Evolutionary conservation across 495 filamentous ascomycete genomes (phyloP).

Genomic region (Xylaria sp.): DNA sequence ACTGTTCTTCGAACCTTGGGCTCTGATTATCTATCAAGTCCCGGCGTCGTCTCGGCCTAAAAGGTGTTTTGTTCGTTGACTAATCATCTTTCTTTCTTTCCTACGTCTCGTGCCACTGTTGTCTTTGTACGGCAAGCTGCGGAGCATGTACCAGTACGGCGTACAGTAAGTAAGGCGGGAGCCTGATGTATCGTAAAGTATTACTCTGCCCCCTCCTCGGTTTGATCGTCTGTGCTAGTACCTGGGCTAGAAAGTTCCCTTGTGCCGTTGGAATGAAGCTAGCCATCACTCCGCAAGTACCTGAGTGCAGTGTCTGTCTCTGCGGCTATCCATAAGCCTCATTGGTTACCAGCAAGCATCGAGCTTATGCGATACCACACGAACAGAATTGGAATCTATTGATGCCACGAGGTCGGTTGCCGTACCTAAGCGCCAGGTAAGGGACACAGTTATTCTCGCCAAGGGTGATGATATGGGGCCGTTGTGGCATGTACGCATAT

Average conservation of each 20-base stretch:
- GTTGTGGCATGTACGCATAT: neutral
- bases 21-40: neutral
- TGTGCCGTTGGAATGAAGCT: constrained; percentile 25
- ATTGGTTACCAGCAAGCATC: constrained; percentile 18
- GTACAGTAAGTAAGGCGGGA: neutral
- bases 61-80: neutral
- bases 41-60: neutral
- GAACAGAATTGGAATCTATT: neutral
- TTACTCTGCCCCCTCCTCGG: neutral
- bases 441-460: neutral
- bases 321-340: constrained; percentile 5
- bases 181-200: neutral
- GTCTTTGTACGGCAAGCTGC: neutral
- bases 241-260: constrained; percentile 18
- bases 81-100: neutral
- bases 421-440: constrained; percentile 5
- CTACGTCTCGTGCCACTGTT: too few species aligned
- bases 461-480: neutral
- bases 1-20: neutral
- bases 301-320: neutral
- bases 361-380: constrained; percentile 6
- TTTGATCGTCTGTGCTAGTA: constrained; percentile 6
- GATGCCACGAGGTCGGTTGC: constrained; percentile 12
- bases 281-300: neutral
- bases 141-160: neutral